Evolutionary conservation across 495 filamentous ascomycete genomes (phyloP).

Genomic region (Podospora tetraspora): DNA sequence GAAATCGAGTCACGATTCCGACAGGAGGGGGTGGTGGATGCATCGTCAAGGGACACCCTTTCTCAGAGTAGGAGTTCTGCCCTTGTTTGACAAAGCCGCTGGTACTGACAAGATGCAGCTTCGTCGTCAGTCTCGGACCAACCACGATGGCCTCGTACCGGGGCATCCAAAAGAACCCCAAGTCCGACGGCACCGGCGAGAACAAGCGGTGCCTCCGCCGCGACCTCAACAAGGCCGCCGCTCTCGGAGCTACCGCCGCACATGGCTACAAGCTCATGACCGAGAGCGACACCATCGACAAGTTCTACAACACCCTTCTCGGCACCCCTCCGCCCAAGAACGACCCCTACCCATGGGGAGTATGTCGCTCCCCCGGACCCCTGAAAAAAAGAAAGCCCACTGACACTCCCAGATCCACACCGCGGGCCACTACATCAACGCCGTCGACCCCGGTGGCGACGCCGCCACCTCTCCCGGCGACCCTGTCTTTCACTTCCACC

Average conservation of each 20-base stretch:
- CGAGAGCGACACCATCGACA: conserved; percentile 39
- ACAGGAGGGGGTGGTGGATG: conserved; percentile 55
- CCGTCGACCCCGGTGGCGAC: conserved; percentile 53
- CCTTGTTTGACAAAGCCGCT: background rate
- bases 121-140: conserved; percentile 25
- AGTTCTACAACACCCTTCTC: conserved; percentile 43
- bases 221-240: conserved; percentile 53
- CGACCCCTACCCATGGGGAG: conserved; percentile 13
- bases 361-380: conserved; percentile 25
- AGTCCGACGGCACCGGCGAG: conserved; percentile 31
- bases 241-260: conserved; percentile 36
- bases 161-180: conserved; percentile 25
- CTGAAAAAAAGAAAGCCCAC: background rate
- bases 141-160: background rate
- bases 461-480: conserved; percentile 55
- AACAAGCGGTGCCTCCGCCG: conserved; percentile 64
- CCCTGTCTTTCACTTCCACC: conserved; percentile 64
- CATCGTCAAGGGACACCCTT: conserved; percentile 48
- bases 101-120: background rate
- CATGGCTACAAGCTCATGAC: conserved; percentile 36
- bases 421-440: conserved; percentile 59
- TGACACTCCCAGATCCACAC: conserved; percentile 46
- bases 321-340: conserved; percentile 22
- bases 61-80: conserved; percentile 35
- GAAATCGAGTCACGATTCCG: conserved; percentile 33